A percentile compares a stretch with the other conserved stretches of the same genome.
Evolutionary conservation across 352 stramenopile species (phyloP).

Genomic region (Thalassiosira livingstoniorum): DNA sequence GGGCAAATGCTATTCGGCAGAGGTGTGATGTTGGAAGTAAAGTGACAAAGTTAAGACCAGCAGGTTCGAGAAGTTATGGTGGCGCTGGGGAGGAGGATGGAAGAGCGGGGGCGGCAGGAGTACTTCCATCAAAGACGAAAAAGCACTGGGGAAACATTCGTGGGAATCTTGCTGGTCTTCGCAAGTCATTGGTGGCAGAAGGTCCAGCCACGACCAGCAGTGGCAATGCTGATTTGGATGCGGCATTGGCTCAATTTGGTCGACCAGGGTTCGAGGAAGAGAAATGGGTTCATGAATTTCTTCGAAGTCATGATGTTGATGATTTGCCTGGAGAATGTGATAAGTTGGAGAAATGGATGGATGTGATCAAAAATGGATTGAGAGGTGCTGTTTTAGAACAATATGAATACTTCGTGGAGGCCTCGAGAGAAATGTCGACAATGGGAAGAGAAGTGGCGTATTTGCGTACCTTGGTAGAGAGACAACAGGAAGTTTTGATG

Average conservation of each 20-base stretch:
- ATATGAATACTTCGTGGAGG: conserved; percentile 86
- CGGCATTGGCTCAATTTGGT: conserved; percentile 72
- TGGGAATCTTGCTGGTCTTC: neutral
- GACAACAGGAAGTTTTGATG: conserved; percentile 76
- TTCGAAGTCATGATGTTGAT: conserved; percentile 68
- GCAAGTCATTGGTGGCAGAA: neutral
- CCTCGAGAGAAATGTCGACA: conserved; percentile 82
- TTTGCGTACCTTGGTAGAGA: conserved; percentile 73
- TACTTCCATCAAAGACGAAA: conserved; percentile 10
- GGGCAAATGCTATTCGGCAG: conserved; percentile 64
- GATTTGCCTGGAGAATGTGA: conserved; percentile 62
- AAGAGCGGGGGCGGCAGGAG: no score
- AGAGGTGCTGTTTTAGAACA: conserved; percentile 82
- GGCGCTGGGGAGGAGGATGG: conserved; percentile 20
- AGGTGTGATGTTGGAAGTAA: conserved; percentile 56
- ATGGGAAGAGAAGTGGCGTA: conserved; percentile 80
- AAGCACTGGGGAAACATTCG: no score
- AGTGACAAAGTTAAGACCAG: conserved; percentile 63
- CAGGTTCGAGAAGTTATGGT: conserved; percentile 31
- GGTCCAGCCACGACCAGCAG: neutral
- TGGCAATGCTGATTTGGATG: conserved; percentile 60
- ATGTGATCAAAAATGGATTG: conserved; percentile 77
- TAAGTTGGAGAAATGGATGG: conserved; percentile 76
- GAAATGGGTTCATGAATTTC: conserved; percentile 78
- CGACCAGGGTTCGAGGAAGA: conserved; percentile 64